These are phyloP conservation scores for Debaryomycetaceae sp. DNA, from an alignment of 1,139 yeast species.

Conservation along the genomic window DNA sequence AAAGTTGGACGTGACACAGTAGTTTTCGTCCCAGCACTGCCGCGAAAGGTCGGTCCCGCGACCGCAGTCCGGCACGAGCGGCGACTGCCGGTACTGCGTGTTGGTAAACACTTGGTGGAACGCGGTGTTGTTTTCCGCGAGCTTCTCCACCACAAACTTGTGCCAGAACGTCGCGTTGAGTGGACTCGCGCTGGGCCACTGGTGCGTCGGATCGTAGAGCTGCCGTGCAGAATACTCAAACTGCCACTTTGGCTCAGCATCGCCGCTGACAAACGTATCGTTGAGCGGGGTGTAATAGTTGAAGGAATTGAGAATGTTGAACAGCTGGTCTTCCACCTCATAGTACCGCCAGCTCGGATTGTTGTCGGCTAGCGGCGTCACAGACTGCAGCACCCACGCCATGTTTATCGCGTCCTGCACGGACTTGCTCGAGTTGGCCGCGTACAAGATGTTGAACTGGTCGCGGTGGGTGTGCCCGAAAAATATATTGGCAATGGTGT, in stretches of 20 bases:
- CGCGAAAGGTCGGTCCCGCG: constrained; percentile 19
- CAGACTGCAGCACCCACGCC: constrained; percentile 59
- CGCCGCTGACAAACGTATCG: constrained; percentile 37
- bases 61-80: constrained; percentile 35
- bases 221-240: constrained; percentile 47
- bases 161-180: constrained; percentile 55
- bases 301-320: constrained; percentile 48
- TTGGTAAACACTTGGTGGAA: constrained; percentile 38
- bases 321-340: constrained; percentile 53
- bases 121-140: constrained; percentile 22
- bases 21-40: constrained; percentile 30
- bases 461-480: constrained; percentile 68
- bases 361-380: constrained; percentile 45
- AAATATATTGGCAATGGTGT: constrained; percentile 57
- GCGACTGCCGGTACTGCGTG: constrained; percentile 42
- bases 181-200: constrained; percentile 44
- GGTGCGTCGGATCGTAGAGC: constrained; percentile 29
- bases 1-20: constrained; percentile 26
- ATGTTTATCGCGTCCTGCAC: constrained; percentile 34
- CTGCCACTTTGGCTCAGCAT: constrained; percentile 43
- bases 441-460: constrained; percentile 50
- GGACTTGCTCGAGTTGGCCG: constrained; percentile 25
- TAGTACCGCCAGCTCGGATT: constrained; percentile 71
- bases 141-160: constrained; percentile 21
- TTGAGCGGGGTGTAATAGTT: constrained; percentile 46